Base-by-base conservation (phyloP, 2,329 filamentous ascomycete species). In the Cordyceps farinosa region DNA sequence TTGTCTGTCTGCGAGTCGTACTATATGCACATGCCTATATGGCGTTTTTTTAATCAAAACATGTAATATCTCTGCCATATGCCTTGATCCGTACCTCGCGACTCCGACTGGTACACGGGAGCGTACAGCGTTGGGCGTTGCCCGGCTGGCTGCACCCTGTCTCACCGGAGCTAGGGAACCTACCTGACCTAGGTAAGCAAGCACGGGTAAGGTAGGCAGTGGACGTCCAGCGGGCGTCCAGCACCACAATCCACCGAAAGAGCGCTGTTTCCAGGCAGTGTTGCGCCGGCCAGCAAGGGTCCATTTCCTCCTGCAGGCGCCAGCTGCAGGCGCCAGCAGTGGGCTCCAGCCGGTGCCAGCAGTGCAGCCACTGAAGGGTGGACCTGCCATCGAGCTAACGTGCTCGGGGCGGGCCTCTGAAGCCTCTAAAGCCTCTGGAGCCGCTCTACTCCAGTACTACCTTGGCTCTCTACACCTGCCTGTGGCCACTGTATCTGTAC, bases 251-350 rank as follows among this genome's bases (percentile, higher is more conserved):
- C 48, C 48, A 51, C 30, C 48, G 17, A 8, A 34, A 51, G 13
- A 51, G 48, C 48, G 48, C 48, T 32, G 42, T 30, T 30, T 55
- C n/a, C 52, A 13, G n/a, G n/a, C 36, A 40, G 51, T 38, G 51
- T 42, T 42, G 36, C 52, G 15, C 38, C 52, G 22, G 9, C 52
- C 22, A 53, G 13, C 34, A 29, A 27, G 36, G 51, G 22, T 54
- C 34, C 51, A 54, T 38, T n/a, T 40, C 34, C 29, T 38, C 32
- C 53, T 56, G 53, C 53, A 56, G 53, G 27, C 38, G 53, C 53
- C 53, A 56, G 38, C 15, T 56, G 53, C 53, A 56, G 53, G 53
- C 53, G 53, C 53, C 34, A 44, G 29, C 53, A 45, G 53, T 56
- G 53, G 53, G 52, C 32, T 38, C 32, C 32, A 52, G 50, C 45